phyloP scores from a whole-genome alignment of 225 moss, liverwort and hornwort species.

The Lunularia cruciata region DNA sequence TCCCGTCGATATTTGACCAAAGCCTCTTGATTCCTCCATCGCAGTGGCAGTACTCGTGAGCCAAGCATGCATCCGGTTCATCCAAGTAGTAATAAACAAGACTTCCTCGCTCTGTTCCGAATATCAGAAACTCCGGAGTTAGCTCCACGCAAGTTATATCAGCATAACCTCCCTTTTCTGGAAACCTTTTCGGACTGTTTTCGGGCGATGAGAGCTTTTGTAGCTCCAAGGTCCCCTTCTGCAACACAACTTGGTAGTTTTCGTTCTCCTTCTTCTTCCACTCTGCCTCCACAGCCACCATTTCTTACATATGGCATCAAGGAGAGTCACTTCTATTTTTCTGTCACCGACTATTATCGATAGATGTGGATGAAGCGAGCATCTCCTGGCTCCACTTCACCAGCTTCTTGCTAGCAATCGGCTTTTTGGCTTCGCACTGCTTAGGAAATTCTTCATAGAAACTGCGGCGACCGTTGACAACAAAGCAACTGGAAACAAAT shows the following conservation, averaged over 20 bases:
- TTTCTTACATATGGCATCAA: neutral
- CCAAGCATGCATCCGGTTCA: conserved; percentile 32
- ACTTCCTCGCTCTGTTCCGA: conserved; percentile 41
- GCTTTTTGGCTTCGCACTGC: no score
- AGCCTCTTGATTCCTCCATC: conserved; percentile 43
- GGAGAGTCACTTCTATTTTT: no score
- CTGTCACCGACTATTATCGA: no score
- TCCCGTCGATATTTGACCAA: conserved; percentile 46
- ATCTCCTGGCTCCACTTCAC: no score
- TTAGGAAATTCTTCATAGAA: no score
- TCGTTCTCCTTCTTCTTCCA: neutral
- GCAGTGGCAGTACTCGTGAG: conserved; percentile 37
- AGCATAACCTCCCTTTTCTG: conserved; percentile 20
- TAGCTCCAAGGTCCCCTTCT: conserved; percentile 8
- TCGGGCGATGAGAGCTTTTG: conserved; percentile 17
- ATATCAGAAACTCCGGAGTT: conserved; percentile 39
- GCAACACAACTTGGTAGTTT: conserved; percentile 1
- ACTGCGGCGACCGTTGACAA: no score
- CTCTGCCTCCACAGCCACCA: neutral
- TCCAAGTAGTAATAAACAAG: conserved; percentile 41
- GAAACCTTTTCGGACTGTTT: conserved; percentile 14
- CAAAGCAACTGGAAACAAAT: no score
- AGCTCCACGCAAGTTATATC: conserved; percentile 39
- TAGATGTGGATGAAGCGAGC: no score
- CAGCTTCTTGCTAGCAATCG: no score